phyloP scores from a whole-genome alignment of 768 basidiomycete species.

The Suillus luteus region DNA sequence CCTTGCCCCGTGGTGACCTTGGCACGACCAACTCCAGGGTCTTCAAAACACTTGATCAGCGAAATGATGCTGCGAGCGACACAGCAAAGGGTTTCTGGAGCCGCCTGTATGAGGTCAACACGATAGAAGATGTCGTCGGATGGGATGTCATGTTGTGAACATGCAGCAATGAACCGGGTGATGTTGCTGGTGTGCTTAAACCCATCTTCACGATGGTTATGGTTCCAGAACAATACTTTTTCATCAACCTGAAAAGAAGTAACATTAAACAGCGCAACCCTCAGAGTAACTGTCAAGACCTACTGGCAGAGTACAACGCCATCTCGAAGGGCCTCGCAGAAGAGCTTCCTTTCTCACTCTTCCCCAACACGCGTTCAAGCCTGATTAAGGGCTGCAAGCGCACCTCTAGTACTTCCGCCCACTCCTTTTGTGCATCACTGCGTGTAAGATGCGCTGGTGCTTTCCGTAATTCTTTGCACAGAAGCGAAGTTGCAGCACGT shows the following conservation, averaged over 20 bases:
- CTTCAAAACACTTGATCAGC: slow-evolving; percentile 63
- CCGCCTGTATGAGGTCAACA: slow-evolving; percentile 66
- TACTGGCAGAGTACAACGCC: slow-evolving; percentile 91
- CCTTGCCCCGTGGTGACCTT: slow-evolving; percentile 48
- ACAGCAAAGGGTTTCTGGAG: slow-evolving; percentile 61
- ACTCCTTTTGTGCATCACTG: slow-evolving; percentile 55
- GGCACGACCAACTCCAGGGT: slow-evolving; percentile 45
- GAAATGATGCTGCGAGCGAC: slow-evolving; percentile 77
- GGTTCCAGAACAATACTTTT: slow-evolving; percentile 66
- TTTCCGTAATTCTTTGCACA: slow-evolving; percentile 67
- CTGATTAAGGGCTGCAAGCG: slow-evolving; percentile 60
- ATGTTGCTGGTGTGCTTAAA: slow-evolving; percentile 68
- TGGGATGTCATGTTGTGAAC: slow-evolving; percentile 63
- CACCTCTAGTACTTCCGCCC: slow-evolving; percentile 79
- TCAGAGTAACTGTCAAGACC: slow-evolving; percentile 38
- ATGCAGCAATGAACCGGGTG: slow-evolving; percentile 77
- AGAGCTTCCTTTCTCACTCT: slow-evolving; percentile 69
- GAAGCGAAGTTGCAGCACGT: slow-evolving; percentile 59
- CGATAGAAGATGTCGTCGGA: slow-evolving; percentile 65
- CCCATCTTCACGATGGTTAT: slow-evolving; percentile 68
- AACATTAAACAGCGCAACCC: slow-evolving; percentile 6
- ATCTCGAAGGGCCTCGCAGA: slow-evolving; percentile 77
- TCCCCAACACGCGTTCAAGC: slow-evolving; percentile 80
- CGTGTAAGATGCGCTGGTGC: slow-evolving; percentile 59
- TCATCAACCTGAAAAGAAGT: slow-evolving; percentile 60